Conservation (phyloP, 352 stramenopile species). For the Globisporangium barbulae region DNA sequence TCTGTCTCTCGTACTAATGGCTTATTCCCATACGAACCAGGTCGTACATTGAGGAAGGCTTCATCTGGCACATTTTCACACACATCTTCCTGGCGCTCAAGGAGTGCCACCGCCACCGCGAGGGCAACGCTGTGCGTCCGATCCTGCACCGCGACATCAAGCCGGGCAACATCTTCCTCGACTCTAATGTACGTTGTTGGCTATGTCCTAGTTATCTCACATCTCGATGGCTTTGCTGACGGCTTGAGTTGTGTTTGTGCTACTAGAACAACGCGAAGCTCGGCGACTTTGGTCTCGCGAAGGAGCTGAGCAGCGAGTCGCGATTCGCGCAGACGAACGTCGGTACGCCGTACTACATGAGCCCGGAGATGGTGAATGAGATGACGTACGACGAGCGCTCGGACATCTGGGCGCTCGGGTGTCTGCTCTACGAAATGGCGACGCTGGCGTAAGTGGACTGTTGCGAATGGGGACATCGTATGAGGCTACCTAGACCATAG, state of each 20-base stretch:
- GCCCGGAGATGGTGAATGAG: slow-evolving; percentile 90
- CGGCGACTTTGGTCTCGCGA: slow-evolving; percentile 89
- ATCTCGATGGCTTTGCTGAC: slow-evolving; percentile 6
- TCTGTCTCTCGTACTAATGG: neutral
- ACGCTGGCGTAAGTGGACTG: slow-evolving; percentile 57
- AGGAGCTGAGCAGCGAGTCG: slow-evolving; percentile 88
- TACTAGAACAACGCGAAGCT: slow-evolving; percentile 89
- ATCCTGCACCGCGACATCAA: slow-evolving; percentile 93
- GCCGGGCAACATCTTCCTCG: slow-evolving; percentile 91
- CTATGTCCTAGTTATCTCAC: neutral
- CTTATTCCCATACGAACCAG: slow-evolving; percentile 19
- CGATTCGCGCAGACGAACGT: slow-evolving; percentile 91
- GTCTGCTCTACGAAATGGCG: slow-evolving; percentile 90
- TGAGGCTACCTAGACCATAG: too few relatives aligned
- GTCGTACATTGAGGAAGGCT: slow-evolving; percentile 90
- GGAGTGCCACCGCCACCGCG: slow-evolving; percentile 86
- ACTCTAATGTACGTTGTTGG: slow-evolving; percentile 67
- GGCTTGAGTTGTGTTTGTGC: slow-evolving; percentile 8
- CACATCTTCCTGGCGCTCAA: slow-evolving; percentile 91
- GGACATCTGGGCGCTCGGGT: slow-evolving; percentile 90
- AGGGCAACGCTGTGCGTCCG: slow-evolving; percentile 72
- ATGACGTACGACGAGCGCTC: slow-evolving; percentile 92
- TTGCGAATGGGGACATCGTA: neutral
- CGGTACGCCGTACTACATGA: slow-evolving; percentile 94
- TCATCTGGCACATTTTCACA: slow-evolving; percentile 93